These are phyloP conservation scores for Ganoderma sinense DNA, from an alignment of 1,284 basidiomycete species.

Conservation along the genomic window DNA sequence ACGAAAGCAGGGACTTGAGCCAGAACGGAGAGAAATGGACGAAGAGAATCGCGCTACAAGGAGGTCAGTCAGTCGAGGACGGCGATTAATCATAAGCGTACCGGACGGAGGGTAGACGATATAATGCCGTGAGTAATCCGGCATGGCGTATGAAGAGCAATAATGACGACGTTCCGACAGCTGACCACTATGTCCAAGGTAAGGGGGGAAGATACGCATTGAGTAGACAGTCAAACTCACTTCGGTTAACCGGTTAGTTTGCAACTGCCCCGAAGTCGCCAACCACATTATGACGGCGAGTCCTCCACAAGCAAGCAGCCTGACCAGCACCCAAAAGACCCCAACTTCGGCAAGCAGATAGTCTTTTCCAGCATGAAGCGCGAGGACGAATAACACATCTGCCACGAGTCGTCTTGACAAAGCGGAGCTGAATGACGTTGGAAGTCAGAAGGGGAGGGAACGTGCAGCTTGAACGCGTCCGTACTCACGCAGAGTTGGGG, in stretches of 20 bases:
- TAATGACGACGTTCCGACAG: constrained; percentile 69
- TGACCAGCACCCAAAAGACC: constrained; percentile 76
- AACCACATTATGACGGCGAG: constrained; percentile 68
- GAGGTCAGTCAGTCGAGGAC: not conserved
- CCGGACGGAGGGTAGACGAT: constrained; percentile 70
- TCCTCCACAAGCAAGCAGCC: constrained; percentile 71
- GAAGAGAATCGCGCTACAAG: constrained; percentile 67
- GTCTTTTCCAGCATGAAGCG: constrained; percentile 68
- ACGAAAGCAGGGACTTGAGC: constrained; percentile 58
- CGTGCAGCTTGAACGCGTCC: not conserved
- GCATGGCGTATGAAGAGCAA: constrained; percentile 74
- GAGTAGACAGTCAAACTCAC: constrained; percentile 42
- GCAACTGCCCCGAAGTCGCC: constrained; percentile 56
- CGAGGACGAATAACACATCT: constrained; percentile 67
- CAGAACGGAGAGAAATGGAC: constrained; percentile 72
- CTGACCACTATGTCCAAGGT: constrained; percentile 61
- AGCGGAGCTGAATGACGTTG: constrained; percentile 42
- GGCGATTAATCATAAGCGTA: constrained; percentile 39
- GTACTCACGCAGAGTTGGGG: constrained; percentile 20
- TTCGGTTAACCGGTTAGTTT: constrained; percentile 63
- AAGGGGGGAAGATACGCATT: constrained; percentile 35
- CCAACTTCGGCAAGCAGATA: constrained; percentile 71
- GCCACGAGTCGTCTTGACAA: constrained; percentile 64
- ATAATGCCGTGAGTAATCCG: constrained; percentile 65
- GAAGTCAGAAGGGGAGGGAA: not conserved